Conservation (phyloP, 169 alveolate species). For the Babesia divergens region DNA sequence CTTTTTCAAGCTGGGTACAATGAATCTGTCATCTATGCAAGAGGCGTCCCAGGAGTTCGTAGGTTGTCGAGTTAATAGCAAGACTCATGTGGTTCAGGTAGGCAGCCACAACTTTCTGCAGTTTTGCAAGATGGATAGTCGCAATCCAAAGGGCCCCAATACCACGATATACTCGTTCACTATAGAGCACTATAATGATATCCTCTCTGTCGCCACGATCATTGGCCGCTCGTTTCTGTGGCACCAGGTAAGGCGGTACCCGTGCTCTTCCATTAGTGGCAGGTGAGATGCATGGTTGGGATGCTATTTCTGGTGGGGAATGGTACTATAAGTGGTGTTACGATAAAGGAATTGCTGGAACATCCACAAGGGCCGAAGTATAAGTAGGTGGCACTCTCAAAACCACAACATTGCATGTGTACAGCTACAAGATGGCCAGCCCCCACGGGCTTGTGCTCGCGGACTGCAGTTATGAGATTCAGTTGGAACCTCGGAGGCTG, state of each 20-base stretch:
- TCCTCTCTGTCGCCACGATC: slow-evolving; percentile 21
- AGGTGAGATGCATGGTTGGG: slow-evolving; percentile 39
- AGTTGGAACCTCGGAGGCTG: not conserved
- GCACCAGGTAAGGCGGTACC: slow-evolving; percentile 19
- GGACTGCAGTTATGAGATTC: slow-evolving; percentile 3
- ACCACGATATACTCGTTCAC: slow-evolving; percentile 3
- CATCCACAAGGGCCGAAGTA: slow-evolving; percentile 11
- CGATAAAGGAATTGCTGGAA: slow-evolving; percentile 5
- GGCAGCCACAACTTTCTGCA: slow-evolving; percentile 24
- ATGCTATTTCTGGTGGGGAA: slow-evolving; percentile 10
- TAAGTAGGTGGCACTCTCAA: not conserved
- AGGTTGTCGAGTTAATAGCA: not conserved
- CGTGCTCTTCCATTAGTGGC: not conserved
- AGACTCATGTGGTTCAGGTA: not conserved
- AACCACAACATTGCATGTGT: not conserved
- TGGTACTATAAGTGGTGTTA: not conserved
- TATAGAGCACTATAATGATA: slow-evolving; percentile 8
- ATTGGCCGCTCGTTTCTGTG: slow-evolving; percentile 24
- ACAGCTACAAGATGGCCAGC: slow-evolving; percentile 34
- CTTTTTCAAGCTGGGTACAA: slow-evolving; percentile 8
- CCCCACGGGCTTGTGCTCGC: slow-evolving; percentile 16
- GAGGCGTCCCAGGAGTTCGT: slow-evolving; percentile 22
- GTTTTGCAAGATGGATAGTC: slow-evolving; percentile 26
- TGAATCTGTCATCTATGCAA: slow-evolving; percentile 6
- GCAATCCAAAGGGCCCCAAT: slow-evolving; percentile 26